Evolutionary conservation across 371 early-diverging fungal species (phyloP).

Genomic region (Rhizopus stolonifer): DNA sequence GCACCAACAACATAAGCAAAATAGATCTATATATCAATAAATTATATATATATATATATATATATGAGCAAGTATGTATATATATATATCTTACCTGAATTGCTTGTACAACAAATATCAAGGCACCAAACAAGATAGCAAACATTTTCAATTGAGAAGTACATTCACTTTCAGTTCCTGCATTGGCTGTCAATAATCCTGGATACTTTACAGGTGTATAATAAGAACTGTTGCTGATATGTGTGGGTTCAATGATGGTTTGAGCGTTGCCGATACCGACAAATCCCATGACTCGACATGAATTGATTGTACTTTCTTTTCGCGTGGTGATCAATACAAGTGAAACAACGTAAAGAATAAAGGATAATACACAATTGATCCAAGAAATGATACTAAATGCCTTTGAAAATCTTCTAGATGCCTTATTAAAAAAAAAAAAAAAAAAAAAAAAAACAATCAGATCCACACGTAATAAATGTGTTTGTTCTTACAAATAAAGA

Average conservation of each 20-base stretch:
- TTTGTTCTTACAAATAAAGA: constrained; percentile 38
- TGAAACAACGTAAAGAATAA: constrained; percentile 41
- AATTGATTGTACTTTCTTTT: constrained; percentile 33
- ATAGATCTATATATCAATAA: constrained; percentile 41
- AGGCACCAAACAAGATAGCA: constrained; percentile 37
- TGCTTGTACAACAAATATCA: constrained; percentile 34
- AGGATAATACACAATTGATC: constrained; percentile 40
- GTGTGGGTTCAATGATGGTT: constrained; percentile 24
- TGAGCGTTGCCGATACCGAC: constrained; percentile 41
- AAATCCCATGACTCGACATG: constrained; percentile 46
- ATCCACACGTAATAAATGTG: background rate
- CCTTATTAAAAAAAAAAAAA: too few species aligned
- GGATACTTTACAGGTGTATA: constrained; percentile 49
- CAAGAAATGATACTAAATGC: constrained; percentile 46
- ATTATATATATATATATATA: too few species aligned
- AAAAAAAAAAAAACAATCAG: too few species aligned
- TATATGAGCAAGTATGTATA: too few species aligned
- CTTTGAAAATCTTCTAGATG: constrained; percentile 43
- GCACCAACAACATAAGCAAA: constrained; percentile 50
- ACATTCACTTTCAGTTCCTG: constrained; percentile 33
- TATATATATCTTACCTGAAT: constrained; percentile 34
- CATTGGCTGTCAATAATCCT: constrained; percentile 36
- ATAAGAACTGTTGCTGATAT: constrained; percentile 31
- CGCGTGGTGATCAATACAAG: constrained; percentile 35
- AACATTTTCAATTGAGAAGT: constrained; percentile 26